Evolutionary conservation across 2,329 filamentous ascomycete species (phyloP).

Genomic region (Aspergillus fumigatus): DNA sequence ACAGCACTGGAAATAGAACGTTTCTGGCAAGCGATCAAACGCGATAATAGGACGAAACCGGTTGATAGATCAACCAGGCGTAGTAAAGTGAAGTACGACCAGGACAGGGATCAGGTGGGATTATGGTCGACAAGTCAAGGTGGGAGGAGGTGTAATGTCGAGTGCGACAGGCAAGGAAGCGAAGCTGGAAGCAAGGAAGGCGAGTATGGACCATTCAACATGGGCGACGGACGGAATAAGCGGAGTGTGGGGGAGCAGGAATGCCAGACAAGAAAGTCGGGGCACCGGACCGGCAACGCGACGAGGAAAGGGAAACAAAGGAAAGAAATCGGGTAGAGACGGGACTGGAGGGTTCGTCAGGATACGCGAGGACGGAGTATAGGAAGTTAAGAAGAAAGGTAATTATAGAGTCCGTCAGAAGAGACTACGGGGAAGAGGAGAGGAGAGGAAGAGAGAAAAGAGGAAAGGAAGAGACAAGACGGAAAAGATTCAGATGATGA

Average conservation of each 20-base stretch:
- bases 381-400: slow-evolving; percentile 18
- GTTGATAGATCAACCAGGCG: not conserved
- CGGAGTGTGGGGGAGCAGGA: slow-evolving; percentile 34
- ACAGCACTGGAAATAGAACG: not conserved
- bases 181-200: not conserved
- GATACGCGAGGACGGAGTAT: not conserved
- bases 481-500: not conserved
- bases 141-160: slow-evolving; percentile 1
- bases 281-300: slow-evolving; percentile 27
- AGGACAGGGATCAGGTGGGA: not conserved
- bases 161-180: not conserved
- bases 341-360: slow-evolving; percentile 13
- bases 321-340: slow-evolving; percentile 8
- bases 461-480: not conserved
- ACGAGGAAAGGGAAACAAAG: slow-evolving; percentile 6
- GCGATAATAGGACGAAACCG: not conserved
- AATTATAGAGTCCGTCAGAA: too few species aligned
- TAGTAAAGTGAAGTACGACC: not conserved
- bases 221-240: slow-evolving; percentile 24
- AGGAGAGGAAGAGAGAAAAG: not conserved
- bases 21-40: too few species aligned
- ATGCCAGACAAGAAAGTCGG: slow-evolving; percentile 24
- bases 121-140: not conserved
- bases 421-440: not conserved
- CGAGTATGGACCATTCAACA: slow-evolving; percentile 9